phyloP scores from a whole-genome alignment of 768 basidiomycete species.

The Amanita phalloides region DNA sequence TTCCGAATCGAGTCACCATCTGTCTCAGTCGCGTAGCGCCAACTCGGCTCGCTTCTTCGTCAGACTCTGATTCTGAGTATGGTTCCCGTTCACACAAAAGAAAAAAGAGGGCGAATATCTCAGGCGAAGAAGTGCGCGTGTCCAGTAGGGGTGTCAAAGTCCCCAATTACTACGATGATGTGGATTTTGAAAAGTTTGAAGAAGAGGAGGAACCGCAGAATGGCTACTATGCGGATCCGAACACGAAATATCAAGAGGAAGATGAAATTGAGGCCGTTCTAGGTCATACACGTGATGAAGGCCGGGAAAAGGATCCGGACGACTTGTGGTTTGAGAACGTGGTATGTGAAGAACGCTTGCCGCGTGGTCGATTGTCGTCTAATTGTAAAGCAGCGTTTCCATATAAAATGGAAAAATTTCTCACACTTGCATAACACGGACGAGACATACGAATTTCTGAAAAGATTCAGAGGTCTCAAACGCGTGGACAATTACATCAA shows the following conservation, averaged over 20 bases:
- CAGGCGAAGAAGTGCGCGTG: conserved; percentile 67
- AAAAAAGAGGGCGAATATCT: conserved; percentile 56
- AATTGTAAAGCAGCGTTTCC: conserved; percentile 63
- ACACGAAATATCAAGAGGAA: conserved; percentile 46
- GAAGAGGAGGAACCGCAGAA: conserved; percentile 52
- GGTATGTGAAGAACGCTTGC: conserved; percentile 30
- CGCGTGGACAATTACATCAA: conserved; percentile 99
- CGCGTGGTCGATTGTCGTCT: conserved; percentile 3
- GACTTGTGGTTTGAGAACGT: conserved; percentile 86
- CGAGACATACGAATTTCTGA: conserved; percentile 92
- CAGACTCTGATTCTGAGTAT: conserved; percentile 83
- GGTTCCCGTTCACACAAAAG: conserved; percentile 74
- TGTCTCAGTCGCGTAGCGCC: conserved; percentile 22
- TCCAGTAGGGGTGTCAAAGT: conserved; percentile 68
- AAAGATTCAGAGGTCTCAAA: conserved; percentile 91
- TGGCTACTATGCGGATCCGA: conserved; percentile 45
- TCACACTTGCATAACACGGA: conserved; percentile 99
- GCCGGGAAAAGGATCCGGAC: conserved; percentile 59
- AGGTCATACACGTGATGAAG: conserved; percentile 79
- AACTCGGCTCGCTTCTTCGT: conserved; percentile 44
- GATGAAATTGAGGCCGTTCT: conserved; percentile 93
- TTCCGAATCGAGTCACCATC: conserved; percentile 5
- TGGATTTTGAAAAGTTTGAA: conserved; percentile 63
- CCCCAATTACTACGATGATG: conserved; percentile 79
- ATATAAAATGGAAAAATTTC: conserved; percentile 99